Percentiles rank a stretch among this genome's conserved stretches.
These are phyloP conservation scores for Salvia rosmarinus DNA, from an alignment of 257 asterid species.

Conservation along the genomic window DNA sequence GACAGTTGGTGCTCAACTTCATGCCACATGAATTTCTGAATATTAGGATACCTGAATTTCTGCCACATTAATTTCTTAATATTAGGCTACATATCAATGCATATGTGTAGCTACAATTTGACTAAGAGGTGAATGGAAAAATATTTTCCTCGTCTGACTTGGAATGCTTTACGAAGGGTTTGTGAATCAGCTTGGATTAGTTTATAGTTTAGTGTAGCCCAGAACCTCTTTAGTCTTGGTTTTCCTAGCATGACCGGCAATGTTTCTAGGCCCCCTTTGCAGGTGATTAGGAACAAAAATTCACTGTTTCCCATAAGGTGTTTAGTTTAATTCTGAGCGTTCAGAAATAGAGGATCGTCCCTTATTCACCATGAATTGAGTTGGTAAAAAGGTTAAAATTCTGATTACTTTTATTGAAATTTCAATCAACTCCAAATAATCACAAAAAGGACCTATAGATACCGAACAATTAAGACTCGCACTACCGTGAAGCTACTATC, in stretches of 20 bases:
- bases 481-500: neutral
- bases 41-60: too few relatives aligned
- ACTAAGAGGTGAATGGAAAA: neutral
- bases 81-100: neutral
- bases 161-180: slow-evolving; percentile 25
- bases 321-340: neutral
- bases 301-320: neutral
- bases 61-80: too few relatives aligned
- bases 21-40: neutral
- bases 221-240: neutral
- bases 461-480: neutral
- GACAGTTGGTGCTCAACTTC: slow-evolving; percentile 13
- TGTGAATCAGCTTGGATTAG: slow-evolving; percentile 18
- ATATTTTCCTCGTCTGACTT: slow-evolving; percentile 16
- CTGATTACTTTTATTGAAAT: neutral
- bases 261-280: neutral
- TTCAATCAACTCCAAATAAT: neutral
- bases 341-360: neutral
- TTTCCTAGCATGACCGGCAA: neutral
- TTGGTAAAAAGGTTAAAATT: neutral
- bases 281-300: slow-evolving; percentile 5
- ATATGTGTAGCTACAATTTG: neutral
- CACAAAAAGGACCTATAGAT: neutral
- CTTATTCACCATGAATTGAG: neutral
- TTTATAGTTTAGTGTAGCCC: neutral